These are phyloP conservation scores for Fusarium euwallaceae DNA, from an alignment of 2,329 filamentous ascomycete genomes.

Conservation along the genomic window DNA sequence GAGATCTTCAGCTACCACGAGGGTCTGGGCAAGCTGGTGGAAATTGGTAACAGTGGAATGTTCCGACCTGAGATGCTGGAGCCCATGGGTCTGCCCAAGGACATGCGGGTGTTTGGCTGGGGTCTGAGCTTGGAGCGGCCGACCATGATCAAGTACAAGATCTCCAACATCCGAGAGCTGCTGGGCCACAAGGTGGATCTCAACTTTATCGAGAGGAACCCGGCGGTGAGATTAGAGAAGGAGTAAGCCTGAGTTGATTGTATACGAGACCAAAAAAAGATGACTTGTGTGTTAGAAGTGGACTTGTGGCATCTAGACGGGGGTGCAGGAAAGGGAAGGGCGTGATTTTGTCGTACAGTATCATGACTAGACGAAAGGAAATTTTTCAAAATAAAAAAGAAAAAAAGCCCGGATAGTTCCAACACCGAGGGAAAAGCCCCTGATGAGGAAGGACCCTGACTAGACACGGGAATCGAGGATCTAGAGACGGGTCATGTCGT, in stretches of 20 bases:
- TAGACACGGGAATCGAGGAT: conserved; percentile 37
- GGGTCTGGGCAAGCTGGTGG: conserved; percentile 89
- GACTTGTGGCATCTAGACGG: conserved; percentile 27
- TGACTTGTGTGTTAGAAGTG: conserved; percentile 9
- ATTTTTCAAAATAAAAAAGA: conserved; percentile 21
- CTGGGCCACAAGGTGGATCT: conserved; percentile 96
- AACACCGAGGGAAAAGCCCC: conserved; percentile 11
- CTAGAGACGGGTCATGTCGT: conserved; percentile 36
- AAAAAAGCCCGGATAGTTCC: conserved; percentile 12
- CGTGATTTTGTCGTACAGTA: conserved; percentile 13
- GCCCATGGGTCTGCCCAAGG: conserved; percentile 91
- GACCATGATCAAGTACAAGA: conserved; percentile 96
- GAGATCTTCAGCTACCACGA: conserved; percentile 98
- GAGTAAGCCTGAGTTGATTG: conserved; percentile 62
- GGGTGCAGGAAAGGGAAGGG: conserved; percentile 9
- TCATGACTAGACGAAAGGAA: conserved; percentile 42
- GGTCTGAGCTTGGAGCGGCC: conserved; percentile 92
- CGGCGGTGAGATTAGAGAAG: conserved; percentile 91
- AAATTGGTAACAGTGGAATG: conserved; percentile 99
- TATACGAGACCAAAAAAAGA: conserved; percentile 12
- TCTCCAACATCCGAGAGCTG: conserved; percentile 91
- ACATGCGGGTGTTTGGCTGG: conserved; percentile 95
- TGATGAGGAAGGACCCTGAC: conserved; percentile 36
- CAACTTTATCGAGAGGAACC: conserved; percentile 90
- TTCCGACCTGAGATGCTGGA: conserved; percentile 98